Conservation (phyloP, 2,329 filamentous ascomycete species). For the Huntiella abstrusa region DNA sequence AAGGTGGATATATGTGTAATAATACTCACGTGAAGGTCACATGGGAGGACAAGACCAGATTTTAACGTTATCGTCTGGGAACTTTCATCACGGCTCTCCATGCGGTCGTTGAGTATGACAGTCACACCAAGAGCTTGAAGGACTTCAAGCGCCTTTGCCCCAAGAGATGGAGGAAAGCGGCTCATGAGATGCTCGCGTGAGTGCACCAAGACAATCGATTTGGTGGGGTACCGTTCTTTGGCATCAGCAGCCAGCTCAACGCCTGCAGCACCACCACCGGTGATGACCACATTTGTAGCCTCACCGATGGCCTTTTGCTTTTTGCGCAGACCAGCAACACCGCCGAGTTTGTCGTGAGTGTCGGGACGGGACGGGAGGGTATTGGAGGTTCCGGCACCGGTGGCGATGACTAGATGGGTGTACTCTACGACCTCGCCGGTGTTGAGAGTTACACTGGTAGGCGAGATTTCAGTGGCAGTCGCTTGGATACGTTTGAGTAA, state of each 20-base stretch:
- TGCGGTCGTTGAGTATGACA: conserved; percentile 32
- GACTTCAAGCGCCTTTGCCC: conserved; percentile 22
- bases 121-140: conserved; percentile 28
- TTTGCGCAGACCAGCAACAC: conserved; percentile 22
- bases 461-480: background rate
- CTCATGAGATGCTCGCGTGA: conserved; percentile 34
- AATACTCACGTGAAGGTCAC: conserved; percentile 29
- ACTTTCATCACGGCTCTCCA: conserved; percentile 20
- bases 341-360: conserved; percentile 23
- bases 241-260: conserved; percentile 42
- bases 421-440: conserved; percentile 18
- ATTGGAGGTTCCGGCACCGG: conserved; percentile 28
- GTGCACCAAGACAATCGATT: conserved; percentile 37
- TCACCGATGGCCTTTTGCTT: conserved; percentile 28
- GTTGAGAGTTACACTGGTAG: background rate
- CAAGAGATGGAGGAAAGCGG: conserved; percentile 27
- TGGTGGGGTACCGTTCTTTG: conserved; percentile 35
- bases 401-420: conserved; percentile 38
- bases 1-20: conserved; percentile 1
- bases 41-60: conserved; percentile 26
- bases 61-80: conserved; percentile 24
- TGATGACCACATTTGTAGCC: conserved; percentile 27
- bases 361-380: conserved; percentile 30
- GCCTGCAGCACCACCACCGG: conserved; percentile 42
- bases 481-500: conserved; percentile 13